These are phyloP conservation scores for Boletus subcaerulescens DNA, from an alignment of 768 basidiomycete species.

Conservation along the genomic window DNA sequence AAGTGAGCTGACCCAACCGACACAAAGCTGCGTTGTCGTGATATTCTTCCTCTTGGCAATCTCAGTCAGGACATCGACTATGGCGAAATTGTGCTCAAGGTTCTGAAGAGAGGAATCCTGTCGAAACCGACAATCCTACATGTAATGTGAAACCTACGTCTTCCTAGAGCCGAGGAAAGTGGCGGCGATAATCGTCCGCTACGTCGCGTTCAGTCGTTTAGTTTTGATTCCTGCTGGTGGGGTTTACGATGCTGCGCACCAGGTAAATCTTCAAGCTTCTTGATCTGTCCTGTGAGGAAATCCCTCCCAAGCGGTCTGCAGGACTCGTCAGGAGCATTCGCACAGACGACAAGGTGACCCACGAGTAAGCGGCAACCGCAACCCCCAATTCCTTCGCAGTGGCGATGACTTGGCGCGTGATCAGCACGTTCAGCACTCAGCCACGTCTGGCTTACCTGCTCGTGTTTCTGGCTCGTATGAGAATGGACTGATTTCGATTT, in stretches of 20 bases:
- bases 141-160: slow-evolving; percentile 28
- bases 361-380: slow-evolving; percentile 60
- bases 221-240: not conserved
- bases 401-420: slow-evolving; percentile 40
- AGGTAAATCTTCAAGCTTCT: slow-evolving; percentile 34
- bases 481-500: slow-evolving; percentile 66
- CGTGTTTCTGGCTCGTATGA: slow-evolving; percentile 51
- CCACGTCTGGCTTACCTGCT: slow-evolving; percentile 27
- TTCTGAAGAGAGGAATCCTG: slow-evolving; percentile 23
- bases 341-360: not conserved
- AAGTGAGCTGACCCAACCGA: slow-evolving; percentile 42
- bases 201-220: slow-evolving; percentile 10
- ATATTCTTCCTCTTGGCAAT: slow-evolving; percentile 43
- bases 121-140: not conserved
- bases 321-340: not conserved
- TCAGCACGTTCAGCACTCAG: not conserved
- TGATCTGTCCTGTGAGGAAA: slow-evolving; percentile 48
- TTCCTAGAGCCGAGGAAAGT: slow-evolving; percentile 41
- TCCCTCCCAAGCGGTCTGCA: slow-evolving; percentile 50
- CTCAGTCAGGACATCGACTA: slow-evolving; percentile 40
- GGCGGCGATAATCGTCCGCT: slow-evolving; percentile 39
- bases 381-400: slow-evolving; percentile 54
- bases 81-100: slow-evolving; percentile 39
- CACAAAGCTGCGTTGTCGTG: slow-evolving; percentile 40
- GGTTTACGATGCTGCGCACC: slow-evolving; percentile 11